Conservation (phyloP, 768 basidiomycete species). For the Phaeolepiota aurea region DNA sequence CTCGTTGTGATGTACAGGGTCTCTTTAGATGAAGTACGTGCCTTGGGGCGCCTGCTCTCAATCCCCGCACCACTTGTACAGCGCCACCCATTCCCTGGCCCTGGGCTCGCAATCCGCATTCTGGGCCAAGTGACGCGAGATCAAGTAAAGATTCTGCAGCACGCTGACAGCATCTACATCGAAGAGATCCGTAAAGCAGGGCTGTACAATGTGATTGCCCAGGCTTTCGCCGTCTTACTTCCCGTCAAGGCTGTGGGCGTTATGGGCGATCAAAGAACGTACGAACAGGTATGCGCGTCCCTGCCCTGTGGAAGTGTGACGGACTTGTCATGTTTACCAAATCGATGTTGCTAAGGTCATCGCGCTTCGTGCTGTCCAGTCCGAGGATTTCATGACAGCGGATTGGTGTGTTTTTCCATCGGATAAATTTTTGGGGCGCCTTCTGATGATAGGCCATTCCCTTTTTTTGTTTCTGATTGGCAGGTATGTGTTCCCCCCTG, state of each 20-base stretch:
- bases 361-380: slow-evolving; percentile 87
- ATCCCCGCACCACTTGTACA: slow-evolving; percentile 93
- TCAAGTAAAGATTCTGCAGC: slow-evolving; percentile 86
- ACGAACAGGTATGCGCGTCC: slow-evolving; percentile 64
- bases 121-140: slow-evolving; percentile 91
- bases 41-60: slow-evolving; percentile 79
- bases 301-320: background rate
- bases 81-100: slow-evolving; percentile 97
- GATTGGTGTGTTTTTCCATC: slow-evolving; percentile 54
- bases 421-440: slow-evolving; percentile 5
- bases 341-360: slow-evolving; percentile 54
- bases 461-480: slow-evolving; percentile 4
- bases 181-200: slow-evolving; percentile 94
- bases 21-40: slow-evolving; percentile 84
- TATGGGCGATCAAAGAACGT: slow-evolving; percentile 94
- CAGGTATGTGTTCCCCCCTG: slow-evolving; percentile 94
- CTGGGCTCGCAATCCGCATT: slow-evolving; percentile 96
- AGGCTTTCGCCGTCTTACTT: slow-evolving; percentile 92
- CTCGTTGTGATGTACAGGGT: slow-evolving; percentile 4
- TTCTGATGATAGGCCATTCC: slow-evolving; percentile 5
- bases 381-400: slow-evolving; percentile 99
- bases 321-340: too few relatives aligned
- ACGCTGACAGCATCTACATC: slow-evolving; percentile 93
- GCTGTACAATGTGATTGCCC: slow-evolving; percentile 87
- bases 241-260: slow-evolving; percentile 97